phyloP scores from a whole-genome alignment of 78 protist genomes.

The Dictyostelium citrinum region DNA sequence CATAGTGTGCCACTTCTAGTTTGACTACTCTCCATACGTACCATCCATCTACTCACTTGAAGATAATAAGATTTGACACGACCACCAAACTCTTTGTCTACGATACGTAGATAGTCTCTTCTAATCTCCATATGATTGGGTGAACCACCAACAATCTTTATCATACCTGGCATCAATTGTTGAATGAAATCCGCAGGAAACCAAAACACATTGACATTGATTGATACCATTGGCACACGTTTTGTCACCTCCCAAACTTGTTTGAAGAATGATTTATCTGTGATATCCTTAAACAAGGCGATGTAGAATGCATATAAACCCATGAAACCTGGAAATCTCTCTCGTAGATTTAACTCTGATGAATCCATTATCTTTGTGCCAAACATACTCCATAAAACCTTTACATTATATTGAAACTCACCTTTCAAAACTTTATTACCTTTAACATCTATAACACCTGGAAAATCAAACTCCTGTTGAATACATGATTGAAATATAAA shows the following conservation, averaged over 20 bases:
- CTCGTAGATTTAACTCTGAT: slow-evolving; percentile 56
- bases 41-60: slow-evolving; percentile 83
- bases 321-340: slow-evolving; percentile 62
- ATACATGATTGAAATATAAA: slow-evolving; percentile 62
- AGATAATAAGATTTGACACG: slow-evolving; percentile 65
- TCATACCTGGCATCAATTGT: slow-evolving; percentile 35
- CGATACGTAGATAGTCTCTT: slow-evolving; percentile 27
- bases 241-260: slow-evolving; percentile 55
- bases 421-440: slow-evolving; percentile 53
- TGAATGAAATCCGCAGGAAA: slow-evolving; percentile 70
- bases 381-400: slow-evolving; percentile 17
- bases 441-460: slow-evolving; percentile 62
- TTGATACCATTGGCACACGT: slow-evolving; percentile 70
- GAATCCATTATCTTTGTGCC: slow-evolving; percentile 15
- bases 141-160: slow-evolving; percentile 14
- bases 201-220: slow-evolving; percentile 68
- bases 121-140: slow-evolving; percentile 13
- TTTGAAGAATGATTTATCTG: slow-evolving; percentile 73
- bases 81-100: slow-evolving; percentile 33
- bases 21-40: slow-evolving; percentile 59
- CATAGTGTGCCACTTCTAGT: background rate
- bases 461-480: slow-evolving; percentile 65
- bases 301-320: slow-evolving; percentile 71
- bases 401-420: slow-evolving; percentile 52
- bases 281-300: slow-evolving; percentile 62